A percentile compares a stretch with the other conserved stretches of the same genome.
Conservation (phyloP, 2,329 filamentous ascomycete genomes). For the Exutisphaerella laricina region DNA sequence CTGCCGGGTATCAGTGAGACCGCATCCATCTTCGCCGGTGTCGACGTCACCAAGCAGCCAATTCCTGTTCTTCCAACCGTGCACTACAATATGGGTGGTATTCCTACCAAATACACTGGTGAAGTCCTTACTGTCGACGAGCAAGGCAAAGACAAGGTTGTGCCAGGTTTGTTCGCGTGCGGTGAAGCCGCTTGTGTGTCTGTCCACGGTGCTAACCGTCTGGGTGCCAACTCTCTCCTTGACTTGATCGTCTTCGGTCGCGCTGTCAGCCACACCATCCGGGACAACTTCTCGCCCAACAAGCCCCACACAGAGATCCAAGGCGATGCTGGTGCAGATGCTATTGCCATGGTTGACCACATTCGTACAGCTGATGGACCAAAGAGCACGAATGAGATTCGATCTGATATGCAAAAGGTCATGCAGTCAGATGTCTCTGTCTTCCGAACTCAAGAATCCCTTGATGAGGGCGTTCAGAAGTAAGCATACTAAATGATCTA, state of each 20-base stretch:
- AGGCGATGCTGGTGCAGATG: conserved; percentile 81
- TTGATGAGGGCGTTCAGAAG: conserved; percentile 86
- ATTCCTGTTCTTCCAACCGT: conserved; percentile 95
- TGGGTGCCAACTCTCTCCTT: conserved; percentile 96
- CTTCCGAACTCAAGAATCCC: conserved; percentile 88
- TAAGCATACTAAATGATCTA: conserved; percentile 19
- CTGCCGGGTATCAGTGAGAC: conserved; percentile 98
- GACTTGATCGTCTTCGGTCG: conserved; percentile 97
- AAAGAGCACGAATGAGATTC: conserved; percentile 82
- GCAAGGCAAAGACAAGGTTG: conserved; percentile 81
- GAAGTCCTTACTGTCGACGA: conserved; percentile 89
- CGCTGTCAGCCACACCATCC: conserved; percentile 94
- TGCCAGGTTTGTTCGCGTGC: conserved; percentile 91
- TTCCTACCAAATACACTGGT: conserved; percentile 94
- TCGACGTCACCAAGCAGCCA: conserved; percentile 94
- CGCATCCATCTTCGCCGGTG: conserved; percentile 91
- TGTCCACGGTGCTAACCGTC: conserved; percentile 95
- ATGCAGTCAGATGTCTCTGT: conserved; percentile 98
- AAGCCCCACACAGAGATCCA: conserved; percentile 70
- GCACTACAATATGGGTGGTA: conserved; percentile 99
- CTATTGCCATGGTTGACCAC: conserved; percentile 79
- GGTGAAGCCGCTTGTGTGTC: conserved; percentile 97
- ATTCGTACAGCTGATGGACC: conserved; percentile 77
- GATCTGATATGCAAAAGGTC: conserved; percentile 90
- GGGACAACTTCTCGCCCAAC: conserved; percentile 85